A percentile compares a stretch with the other conserved stretches of the same genome.
Evolutionary conservation across 2,329 filamentous ascomycete genomes (phyloP).

Genomic region (Penicillium decumbens): DNA sequence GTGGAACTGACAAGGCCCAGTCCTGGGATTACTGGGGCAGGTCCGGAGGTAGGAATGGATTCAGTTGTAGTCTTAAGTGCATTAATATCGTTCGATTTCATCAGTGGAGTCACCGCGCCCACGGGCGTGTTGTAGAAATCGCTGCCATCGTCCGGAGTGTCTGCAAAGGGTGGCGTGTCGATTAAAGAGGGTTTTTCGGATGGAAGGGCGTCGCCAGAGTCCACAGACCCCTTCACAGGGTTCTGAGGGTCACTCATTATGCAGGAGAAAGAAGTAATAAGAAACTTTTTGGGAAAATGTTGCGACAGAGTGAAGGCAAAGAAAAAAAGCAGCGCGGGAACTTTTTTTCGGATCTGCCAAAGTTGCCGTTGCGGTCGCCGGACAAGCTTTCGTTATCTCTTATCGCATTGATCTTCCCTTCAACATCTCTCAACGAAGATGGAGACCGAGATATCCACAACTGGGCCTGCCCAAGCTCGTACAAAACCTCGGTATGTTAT

Average conservation of each 20-base stretch:
- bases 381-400: slow-evolving; percentile 26
- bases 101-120: slow-evolving; percentile 27
- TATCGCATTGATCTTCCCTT: slow-evolving; percentile 17
- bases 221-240: slow-evolving; percentile 11
- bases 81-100: slow-evolving; percentile 5
- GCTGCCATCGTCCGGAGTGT: slow-evolving; percentile 37
- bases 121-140: slow-evolving; percentile 43
- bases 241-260: slow-evolving; percentile 27
- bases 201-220: slow-evolving; percentile 21
- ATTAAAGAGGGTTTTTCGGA: slow-evolving; percentile 26
- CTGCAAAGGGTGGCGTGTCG: slow-evolving; percentile 30
- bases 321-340: slow-evolving; percentile 16
- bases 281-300: not conserved
- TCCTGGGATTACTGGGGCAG: slow-evolving; percentile 33
- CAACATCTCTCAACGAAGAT: slow-evolving; percentile 14
- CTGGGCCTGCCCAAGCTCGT: slow-evolving; percentile 14
- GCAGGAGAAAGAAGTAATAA: not conserved
- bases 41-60: slow-evolving; percentile 13
- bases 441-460: slow-evolving; percentile 5
- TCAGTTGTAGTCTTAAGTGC: slow-evolving; percentile 8
- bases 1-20: slow-evolving; percentile 31
- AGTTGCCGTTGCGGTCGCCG: slow-evolving; percentile 27
- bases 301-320: slow-evolving; percentile 2
- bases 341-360: slow-evolving; percentile 28
- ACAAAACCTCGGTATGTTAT: slow-evolving; percentile 27